A percentile compares a stretch with the other conserved stretches of the same genome.
Evolutionary conservation across 2,329 filamentous ascomycete genomes (phyloP).

Genomic region (Madurella mycetomatis): DNA sequence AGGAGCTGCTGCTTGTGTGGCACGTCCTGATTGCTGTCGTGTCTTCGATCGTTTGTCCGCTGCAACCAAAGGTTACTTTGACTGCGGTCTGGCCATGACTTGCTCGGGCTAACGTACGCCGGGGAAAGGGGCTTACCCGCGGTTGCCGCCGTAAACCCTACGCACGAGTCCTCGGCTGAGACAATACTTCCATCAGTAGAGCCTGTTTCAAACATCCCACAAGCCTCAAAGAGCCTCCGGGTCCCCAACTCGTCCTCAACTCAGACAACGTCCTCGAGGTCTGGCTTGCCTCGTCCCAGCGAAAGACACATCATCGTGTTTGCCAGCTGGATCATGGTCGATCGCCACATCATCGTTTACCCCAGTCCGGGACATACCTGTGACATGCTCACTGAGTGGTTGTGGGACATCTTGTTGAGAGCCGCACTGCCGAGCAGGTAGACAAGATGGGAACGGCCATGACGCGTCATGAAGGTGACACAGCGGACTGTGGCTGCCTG

Average conservation of each 20-base stretch:
- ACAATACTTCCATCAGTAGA: not conserved
- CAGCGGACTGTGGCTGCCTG: too few relatives aligned
- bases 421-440: not conserved
- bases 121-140: not conserved
- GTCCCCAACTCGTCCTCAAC: not conserved
- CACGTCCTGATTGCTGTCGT: slow-evolving; percentile 21
- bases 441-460: too few relatives aligned
- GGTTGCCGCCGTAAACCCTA: slow-evolving; percentile 6
- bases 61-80: slow-evolving; percentile 12
- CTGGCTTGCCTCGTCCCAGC: not conserved
- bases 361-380: not conserved
- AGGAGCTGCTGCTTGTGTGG: slow-evolving; percentile 16
- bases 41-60: not conserved
- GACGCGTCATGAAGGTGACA: too few relatives aligned
- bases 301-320: slow-evolving; percentile 2
- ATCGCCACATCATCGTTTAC: not conserved
- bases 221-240: too few relatives aligned
- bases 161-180: not conserved
- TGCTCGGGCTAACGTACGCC: not conserved
- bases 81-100: slow-evolving; percentile 10
- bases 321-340: not conserved
- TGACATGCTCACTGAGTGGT: not conserved
- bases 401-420: not conserved
- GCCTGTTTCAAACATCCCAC: too few relatives aligned
- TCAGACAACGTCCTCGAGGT: not conserved